These are phyloP conservation scores for Hypoxylon perforatum DNA, from an alignment of 495 filamentous ascomycete genomes.

Conservation along the genomic window DNA sequence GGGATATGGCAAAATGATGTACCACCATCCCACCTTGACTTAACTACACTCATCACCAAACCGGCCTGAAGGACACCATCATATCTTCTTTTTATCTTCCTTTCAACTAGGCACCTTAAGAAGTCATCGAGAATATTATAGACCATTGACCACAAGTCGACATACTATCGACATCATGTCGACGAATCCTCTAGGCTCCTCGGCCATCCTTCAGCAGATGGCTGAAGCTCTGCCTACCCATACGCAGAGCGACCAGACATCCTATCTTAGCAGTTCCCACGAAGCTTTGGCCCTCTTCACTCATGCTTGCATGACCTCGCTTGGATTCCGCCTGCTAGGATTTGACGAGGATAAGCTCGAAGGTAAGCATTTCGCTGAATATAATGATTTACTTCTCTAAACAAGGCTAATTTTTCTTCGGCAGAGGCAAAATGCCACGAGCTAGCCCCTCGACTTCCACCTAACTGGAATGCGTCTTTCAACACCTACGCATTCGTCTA, in stretches of 20 bases:
- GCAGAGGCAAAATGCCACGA: slow-evolving; percentile 55
- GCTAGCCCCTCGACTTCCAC: slow-evolving; percentile 70
- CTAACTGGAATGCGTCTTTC: slow-evolving; percentile 78
- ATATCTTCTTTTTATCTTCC: background rate
- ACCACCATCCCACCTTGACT: background rate
- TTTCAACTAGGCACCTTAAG: background rate
- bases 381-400: slow-evolving; percentile 9
- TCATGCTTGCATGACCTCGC: slow-evolving; percentile 83
- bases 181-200: slow-evolving; percentile 52
- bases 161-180: slow-evolving; percentile 27
- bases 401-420: slow-evolving; percentile 2
- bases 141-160: slow-evolving; percentile 4
- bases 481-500: slow-evolving; percentile 84
- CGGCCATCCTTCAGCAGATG: slow-evolving; percentile 64
- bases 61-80: background rate
- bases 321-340: slow-evolving; percentile 84
- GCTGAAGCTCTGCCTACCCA: slow-evolving; percentile 66
- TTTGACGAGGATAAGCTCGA: slow-evolving; percentile 79
- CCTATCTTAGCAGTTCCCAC: slow-evolving; percentile 76
- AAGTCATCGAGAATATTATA: background rate
- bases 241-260: slow-evolving; percentile 59
- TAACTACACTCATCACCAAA: background rate
- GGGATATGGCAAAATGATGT: slow-evolving; percentile 9
- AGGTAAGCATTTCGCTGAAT: slow-evolving; percentile 47
- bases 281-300: slow-evolving; percentile 87